Evolutionary conservation across 2,329 filamentous ascomycete species (phyloP).

Genomic region (Neofusicoccum ribis): DNA sequence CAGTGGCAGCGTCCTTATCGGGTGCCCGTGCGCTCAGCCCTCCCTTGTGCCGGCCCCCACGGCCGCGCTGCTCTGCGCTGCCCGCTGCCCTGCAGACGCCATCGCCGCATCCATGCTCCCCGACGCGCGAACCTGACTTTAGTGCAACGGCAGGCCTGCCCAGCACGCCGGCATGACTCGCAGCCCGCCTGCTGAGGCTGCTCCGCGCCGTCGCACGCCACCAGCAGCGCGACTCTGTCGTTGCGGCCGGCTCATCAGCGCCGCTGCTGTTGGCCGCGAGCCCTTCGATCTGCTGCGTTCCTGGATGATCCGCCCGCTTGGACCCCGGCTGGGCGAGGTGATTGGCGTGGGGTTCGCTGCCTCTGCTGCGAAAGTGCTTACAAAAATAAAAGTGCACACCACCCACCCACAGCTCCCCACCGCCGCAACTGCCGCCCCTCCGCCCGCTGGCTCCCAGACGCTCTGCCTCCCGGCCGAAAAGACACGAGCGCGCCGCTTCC

Average conservation of each 20-base stretch:
- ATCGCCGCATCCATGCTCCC: neutral
- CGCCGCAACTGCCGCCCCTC: neutral
- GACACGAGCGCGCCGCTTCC: neutral
- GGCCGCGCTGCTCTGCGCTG: neutral
- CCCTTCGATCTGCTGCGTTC: conserved; percentile 8
- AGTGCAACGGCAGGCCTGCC: conserved; percentile 7
- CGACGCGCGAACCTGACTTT: conserved; percentile 12
- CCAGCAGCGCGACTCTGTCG: neutral
- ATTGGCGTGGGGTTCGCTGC: conserved; percentile 14
- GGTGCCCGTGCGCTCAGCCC: neutral
- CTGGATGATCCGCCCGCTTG: conserved; percentile 15
- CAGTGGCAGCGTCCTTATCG: neutral
- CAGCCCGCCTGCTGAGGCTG: neutral
- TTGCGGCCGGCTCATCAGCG: neutral
- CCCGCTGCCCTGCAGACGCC: conserved; percentile 9
- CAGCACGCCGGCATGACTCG: neutral
- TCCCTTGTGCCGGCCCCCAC: conserved; percentile 3
- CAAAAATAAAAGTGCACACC: conserved; percentile 12
- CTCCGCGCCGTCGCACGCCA: conserved; percentile 1
- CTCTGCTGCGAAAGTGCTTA: neutral
- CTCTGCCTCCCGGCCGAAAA: neutral
- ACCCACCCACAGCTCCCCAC: neutral
- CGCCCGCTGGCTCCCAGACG: neutral
- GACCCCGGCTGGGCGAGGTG: neutral
- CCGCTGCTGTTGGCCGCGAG: neutral